Base-by-base conservation (phyloP, 768 basidiomycete genomes). In the Kwoniella botswanensis region DNA sequence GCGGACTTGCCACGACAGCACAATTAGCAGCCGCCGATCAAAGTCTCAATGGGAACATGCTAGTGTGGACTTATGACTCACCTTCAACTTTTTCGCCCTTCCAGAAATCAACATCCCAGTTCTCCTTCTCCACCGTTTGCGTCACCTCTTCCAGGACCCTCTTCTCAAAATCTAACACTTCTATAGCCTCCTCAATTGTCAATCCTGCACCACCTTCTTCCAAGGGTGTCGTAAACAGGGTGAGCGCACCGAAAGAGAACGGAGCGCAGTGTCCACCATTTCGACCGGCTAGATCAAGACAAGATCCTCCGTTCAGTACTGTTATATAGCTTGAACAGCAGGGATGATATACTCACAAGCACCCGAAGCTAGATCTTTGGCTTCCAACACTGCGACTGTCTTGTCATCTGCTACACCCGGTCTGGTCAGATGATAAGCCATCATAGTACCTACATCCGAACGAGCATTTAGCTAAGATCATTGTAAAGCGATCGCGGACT, bases 201-300 rank as follows among this genome's bases (percentile, higher is more conserved):
- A 79, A 43, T 17, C 81, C 81, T 2, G 76, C 72, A 18, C 81
- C 81, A 10, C 74, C 74, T 57, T 65, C 43, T 7, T 35, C 18
- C 12, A 78, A 54, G 3, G 76, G 76, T 5, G n/a, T 29, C 35
- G 62, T 70, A 22, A 78, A 63, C 0, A 42, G 44, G 22, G 74
- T 54, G 41, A 64, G 71, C 4, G 69, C 12, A 11, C 22, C 59
- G 44, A 75, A 78, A n/a, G 74, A 73, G 46, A 43, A 67, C 2
- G 76, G 76, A 21, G 72, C 74, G 21, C 73, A 55, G 54, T 78
- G 76, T 52, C 76, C 76, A 4, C 76, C 76, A 59, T 78, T 78
- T 24, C 76, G 57, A 4, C 76, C 76, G 42, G 72, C 76, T 78
- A 26, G 44, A 24, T 17, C 21, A 10, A 29, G 24, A 12, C 44